Conservation (phyloP, 306 rosid genomes). For the Cucurbita moschata region DNA sequence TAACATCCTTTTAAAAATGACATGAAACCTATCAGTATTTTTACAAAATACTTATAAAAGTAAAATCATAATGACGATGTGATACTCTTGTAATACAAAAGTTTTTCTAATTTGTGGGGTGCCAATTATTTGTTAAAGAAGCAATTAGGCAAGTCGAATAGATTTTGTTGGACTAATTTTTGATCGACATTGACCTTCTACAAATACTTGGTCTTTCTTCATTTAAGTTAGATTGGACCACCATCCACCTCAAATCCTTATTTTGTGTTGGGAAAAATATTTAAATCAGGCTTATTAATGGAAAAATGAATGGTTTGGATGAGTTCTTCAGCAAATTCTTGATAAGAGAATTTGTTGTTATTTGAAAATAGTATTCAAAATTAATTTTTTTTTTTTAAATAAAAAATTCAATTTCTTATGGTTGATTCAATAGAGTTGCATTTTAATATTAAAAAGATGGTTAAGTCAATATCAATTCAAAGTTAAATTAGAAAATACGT, state of each 20-base stretch:
- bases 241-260: neutral
- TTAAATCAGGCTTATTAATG: neutral
- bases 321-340: neutral
- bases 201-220: neutral
- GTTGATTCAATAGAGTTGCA: too few relatives aligned
- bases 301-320: neutral
- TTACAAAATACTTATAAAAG: too few relatives aligned
- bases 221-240: conserved; percentile 2
- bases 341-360: neutral
- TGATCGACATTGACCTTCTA: neutral
- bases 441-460: too few relatives aligned
- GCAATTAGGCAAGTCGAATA: neutral
- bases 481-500: too few relatives aligned
- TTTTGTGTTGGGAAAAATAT: neutral
- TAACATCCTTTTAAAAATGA: too few relatives aligned
- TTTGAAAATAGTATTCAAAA: too few relatives aligned
- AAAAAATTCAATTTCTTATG: too few relatives aligned
- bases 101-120: neutral
- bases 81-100: too few relatives aligned
- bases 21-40: too few relatives aligned
- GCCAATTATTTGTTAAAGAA: neutral
- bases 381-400: too few relatives aligned
- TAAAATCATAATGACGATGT: too few relatives aligned
- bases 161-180: neutral
- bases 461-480: too few relatives aligned